Evolutionary conservation across 78 protist species (phyloP).

Genomic region (Dictyostelium brefeldianum): DNA sequence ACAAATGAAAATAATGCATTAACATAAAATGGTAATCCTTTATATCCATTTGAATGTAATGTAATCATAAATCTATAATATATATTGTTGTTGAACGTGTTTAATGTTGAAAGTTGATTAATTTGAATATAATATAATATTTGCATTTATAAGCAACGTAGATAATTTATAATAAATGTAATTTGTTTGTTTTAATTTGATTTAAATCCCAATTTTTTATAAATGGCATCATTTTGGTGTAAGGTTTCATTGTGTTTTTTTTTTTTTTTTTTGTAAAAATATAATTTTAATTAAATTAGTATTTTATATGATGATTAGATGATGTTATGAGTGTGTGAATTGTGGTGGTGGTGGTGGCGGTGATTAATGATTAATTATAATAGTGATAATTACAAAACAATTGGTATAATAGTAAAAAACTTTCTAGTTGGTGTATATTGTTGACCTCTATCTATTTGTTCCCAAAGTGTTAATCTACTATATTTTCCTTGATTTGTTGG

Average conservation of each 20-base stretch:
- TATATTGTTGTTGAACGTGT: neutral
- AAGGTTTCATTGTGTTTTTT: too few species aligned
- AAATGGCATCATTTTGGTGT: too few species aligned
- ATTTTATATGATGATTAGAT: neutral
- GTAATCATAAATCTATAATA: slow-evolving; percentile 60
- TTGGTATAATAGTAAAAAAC: slow-evolving; percentile 88
- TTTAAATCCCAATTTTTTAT: too few species aligned
- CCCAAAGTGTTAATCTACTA: slow-evolving; percentile 90
- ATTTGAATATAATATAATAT: too few species aligned
- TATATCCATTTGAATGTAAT: slow-evolving; percentile 53
- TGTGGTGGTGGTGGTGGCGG: neutral
- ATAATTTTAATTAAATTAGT: too few species aligned
- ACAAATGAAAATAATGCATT: slow-evolving; percentile 63
- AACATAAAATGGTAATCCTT: slow-evolving; percentile 51
- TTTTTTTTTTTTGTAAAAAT: too few species aligned
- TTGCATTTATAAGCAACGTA: too few species aligned
- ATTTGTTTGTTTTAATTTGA: too few species aligned
- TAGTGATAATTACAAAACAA: slow-evolving; percentile 84
- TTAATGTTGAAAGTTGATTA: neutral
- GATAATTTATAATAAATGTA: too few species aligned
- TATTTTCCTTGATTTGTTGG: slow-evolving; percentile 77
- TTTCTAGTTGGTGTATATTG: slow-evolving; percentile 91
- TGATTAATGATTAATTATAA: neutral
- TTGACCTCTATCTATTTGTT: slow-evolving; percentile 90
- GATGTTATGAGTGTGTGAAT: neutral